Conservation (phyloP, 257 asterid genomes). For the Solanum verrucosum region DNA sequence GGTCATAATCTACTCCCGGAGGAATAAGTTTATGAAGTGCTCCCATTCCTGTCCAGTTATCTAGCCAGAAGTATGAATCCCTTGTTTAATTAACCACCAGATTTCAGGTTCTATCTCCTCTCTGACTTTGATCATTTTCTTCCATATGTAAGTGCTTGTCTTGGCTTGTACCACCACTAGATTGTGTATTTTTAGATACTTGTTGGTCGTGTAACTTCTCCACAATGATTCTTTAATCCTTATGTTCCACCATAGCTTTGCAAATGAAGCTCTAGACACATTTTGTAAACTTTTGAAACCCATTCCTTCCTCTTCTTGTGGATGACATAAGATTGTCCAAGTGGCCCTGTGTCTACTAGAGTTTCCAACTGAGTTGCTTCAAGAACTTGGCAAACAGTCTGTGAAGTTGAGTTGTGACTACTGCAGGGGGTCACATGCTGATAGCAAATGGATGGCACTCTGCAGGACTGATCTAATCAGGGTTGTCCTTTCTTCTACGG, state of each 20-base stretch:
- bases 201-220: not conserved
- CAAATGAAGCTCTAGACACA: not conserved
- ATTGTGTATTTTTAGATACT: not conserved
- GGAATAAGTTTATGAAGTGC: not conserved
- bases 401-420: not conserved
- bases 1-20: not conserved
- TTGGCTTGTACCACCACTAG: not conserved
- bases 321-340: not conserved
- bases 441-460: not conserved
- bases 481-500: not conserved
- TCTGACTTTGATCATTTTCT: not conserved
- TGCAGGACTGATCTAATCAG: not conserved
- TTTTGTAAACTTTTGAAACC: not conserved
- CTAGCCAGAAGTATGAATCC: not conserved
- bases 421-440: not conserved
- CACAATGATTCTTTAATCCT: not conserved
- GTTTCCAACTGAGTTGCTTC: not conserved
- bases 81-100: not conserved
- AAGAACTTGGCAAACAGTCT: not conserved
- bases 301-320: not conserved
- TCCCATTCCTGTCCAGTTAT: not conserved
- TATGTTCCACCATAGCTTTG: not conserved
- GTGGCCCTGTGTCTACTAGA: not conserved
- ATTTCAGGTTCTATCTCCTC: not conserved
- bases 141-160: not conserved